A percentile compares a stretch with the other conserved stretches of the same genome.
Conservation (phyloP, 75 land plant genomes). For the Pinus taeda region DNA sequence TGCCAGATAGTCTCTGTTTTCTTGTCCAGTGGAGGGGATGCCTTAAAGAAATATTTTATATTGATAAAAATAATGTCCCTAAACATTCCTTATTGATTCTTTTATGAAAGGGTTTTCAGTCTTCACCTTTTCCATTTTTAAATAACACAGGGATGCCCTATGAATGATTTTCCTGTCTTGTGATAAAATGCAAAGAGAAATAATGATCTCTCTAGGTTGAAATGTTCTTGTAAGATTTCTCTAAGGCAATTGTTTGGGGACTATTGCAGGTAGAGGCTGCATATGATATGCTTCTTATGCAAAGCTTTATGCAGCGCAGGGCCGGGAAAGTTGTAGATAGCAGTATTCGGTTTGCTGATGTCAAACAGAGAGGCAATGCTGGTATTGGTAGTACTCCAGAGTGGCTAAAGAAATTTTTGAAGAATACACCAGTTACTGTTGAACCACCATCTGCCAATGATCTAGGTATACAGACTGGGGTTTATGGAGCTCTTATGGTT, state of each 20-base stretch:
- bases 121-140: no score
- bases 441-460: conserved; percentile 55
- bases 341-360: conserved; percentile 86
- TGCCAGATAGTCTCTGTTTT: no score
- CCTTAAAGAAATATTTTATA: no score
- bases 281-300: conserved; percentile 93
- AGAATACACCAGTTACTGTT: conserved; percentile 52
- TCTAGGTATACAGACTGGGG: conserved; percentile 73
- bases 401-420: conserved; percentile 58
- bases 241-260: not conserved
- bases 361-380: conserved; percentile 46
- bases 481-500: conserved; percentile 80
- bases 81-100: no score
- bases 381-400: conserved; percentile 46
- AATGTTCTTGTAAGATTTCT: not conserved
- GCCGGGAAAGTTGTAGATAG: conserved; percentile 85
- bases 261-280: conserved; percentile 88
- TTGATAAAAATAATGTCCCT: no score
- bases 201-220: not conserved
- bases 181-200: not conserved
- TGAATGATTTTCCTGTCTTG: not conserved
- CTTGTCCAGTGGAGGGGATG: no score
- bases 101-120: no score
- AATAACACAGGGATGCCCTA: no score
- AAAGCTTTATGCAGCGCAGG: conserved; percentile 74